Conservation (phyloP, 164 flowering plant genomes). For the Taxillus chinensis region DNA sequence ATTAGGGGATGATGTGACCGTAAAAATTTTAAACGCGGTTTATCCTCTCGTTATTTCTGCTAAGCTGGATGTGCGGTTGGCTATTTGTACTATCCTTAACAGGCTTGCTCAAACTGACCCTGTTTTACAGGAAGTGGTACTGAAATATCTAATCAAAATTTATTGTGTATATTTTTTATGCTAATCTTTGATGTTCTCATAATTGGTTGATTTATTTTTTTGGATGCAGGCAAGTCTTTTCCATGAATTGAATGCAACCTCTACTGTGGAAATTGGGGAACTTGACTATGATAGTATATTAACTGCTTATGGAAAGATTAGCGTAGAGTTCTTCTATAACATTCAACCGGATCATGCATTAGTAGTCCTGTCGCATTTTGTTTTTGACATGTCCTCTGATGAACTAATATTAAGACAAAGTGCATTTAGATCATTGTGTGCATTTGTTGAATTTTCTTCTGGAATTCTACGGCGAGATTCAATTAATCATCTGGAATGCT, state of each 20-base stretch:
- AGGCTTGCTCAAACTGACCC: conserved; percentile 43
- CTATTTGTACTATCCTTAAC: conserved; percentile 59
- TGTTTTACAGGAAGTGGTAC: conserved; percentile 61
- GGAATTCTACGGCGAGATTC: conserved; percentile 23
- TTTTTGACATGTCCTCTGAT: conserved; percentile 70
- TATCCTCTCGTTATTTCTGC: conserved; percentile 54
- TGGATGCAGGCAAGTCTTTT: conserved; percentile 59
- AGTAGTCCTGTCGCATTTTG: conserved; percentile 62
- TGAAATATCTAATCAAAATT: not conserved
- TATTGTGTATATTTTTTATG: not conserved
- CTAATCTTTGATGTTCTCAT: not conserved
- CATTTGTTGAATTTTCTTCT: conserved; percentile 58
- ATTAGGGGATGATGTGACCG: conserved; percentile 25
- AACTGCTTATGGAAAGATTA: conserved; percentile 60
- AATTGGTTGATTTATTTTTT: not conserved
- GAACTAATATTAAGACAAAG: conserved; percentile 65
- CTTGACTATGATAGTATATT: conserved; percentile 63
- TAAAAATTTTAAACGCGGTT: conserved; percentile 42
- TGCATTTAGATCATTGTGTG: conserved; percentile 52
- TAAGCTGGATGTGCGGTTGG: conserved; percentile 35
- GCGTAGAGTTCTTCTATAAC: conserved; percentile 28
- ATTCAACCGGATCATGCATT: conserved; percentile 42
- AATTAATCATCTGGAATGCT: conserved; percentile 10
- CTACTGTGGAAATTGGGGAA: conserved; percentile 48
- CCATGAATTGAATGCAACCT: conserved; percentile 58